phyloP scores from a whole-genome alignment of 2,329 filamentous ascomycete genomes.

The Talaromyces sp. region DNA sequence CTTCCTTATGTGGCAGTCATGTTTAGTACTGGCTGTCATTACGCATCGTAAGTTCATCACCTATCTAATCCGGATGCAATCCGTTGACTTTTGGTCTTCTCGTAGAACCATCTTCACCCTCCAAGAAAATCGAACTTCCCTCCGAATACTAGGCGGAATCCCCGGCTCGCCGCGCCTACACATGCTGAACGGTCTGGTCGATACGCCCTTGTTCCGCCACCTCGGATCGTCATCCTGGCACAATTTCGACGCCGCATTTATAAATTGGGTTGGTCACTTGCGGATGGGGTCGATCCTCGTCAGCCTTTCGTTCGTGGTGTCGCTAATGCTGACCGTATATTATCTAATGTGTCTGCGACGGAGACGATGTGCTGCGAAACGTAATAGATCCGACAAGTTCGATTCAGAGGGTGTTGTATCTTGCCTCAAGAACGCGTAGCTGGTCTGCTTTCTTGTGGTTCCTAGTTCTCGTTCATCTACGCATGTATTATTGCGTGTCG shows the following conservation, averaged over 20 bases:
- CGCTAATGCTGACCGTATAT: slow-evolving; percentile 6
- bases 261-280: slow-evolving; percentile 21
- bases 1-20: slow-evolving; percentile 43
- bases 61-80: background rate
- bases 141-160: slow-evolving; percentile 39
- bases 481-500: background rate
- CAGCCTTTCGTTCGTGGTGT: slow-evolving; percentile 6
- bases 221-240: slow-evolving; percentile 45
- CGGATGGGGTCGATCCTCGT: slow-evolving; percentile 13
- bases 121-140: slow-evolving; percentile 29
- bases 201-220: slow-evolving; percentile 42
- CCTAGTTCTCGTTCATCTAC: background rate
- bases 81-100: background rate
- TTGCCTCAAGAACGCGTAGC: slow-evolving; percentile 4
- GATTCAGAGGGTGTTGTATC: background rate
- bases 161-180: slow-evolving; percentile 29
- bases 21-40: slow-evolving; percentile 46
- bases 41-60: slow-evolving; percentile 35
- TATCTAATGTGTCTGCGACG: background rate
- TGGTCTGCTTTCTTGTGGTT: background rate
- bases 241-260: slow-evolving; percentile 36
- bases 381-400: background rate
- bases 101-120: slow-evolving; percentile 39
- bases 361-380: background rate
- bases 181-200: slow-evolving; percentile 39